These are phyloP conservation scores for Zymoseptoria pseudotritici DNA, from an alignment of 2,329 filamentous ascomycete species.

Conservation along the genomic window DNA sequence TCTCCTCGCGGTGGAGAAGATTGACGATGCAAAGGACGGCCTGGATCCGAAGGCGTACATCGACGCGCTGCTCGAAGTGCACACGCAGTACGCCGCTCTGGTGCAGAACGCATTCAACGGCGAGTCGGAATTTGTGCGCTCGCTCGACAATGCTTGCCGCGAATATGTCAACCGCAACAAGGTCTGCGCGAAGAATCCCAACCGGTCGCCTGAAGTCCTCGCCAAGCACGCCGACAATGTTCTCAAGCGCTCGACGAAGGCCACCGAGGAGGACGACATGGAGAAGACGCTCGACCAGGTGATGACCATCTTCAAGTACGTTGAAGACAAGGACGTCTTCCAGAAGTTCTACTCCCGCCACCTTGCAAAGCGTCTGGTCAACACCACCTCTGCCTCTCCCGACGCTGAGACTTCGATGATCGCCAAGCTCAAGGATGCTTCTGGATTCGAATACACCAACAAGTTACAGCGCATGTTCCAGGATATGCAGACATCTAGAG, in stretches of 20 bases:
- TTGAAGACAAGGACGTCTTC: conserved; percentile 99
- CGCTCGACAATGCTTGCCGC: conserved; percentile 90
- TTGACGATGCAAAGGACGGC: conserved; percentile 78
- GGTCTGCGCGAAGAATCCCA: conserved; percentile 87
- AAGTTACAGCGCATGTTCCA: conserved; percentile 99
- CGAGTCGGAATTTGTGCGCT: conserved; percentile 93
- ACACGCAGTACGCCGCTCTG: conserved; percentile 84
- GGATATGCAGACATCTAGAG: conserved; percentile 98
- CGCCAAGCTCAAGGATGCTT: conserved; percentile 95
- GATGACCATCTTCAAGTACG: conserved; percentile 99
- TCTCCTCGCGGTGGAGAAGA: conserved; percentile 79
- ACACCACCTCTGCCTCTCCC: conserved; percentile 90
- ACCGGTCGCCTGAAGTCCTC: conserved; percentile 86
- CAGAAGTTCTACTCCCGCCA: conserved; percentile 99
- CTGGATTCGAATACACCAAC: conserved; percentile 98
- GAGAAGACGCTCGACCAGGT: conserved; percentile 84
- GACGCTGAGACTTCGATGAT: conserved; percentile 99
- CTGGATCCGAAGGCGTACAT: conserved; percentile 93
- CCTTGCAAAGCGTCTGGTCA: conserved; percentile 87
- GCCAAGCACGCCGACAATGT: conserved; percentile 93
- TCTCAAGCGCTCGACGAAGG: conserved; percentile 85
- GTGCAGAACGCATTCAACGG: conserved; percentile 90
- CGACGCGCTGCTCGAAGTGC: conserved; percentile 86
- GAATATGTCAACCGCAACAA: conserved; percentile 98
- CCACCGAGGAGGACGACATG: conserved; percentile 87